Conservation (phyloP, 2,329 filamentous ascomycete genomes). For the Pseudogymnoascus sp. region DNA sequence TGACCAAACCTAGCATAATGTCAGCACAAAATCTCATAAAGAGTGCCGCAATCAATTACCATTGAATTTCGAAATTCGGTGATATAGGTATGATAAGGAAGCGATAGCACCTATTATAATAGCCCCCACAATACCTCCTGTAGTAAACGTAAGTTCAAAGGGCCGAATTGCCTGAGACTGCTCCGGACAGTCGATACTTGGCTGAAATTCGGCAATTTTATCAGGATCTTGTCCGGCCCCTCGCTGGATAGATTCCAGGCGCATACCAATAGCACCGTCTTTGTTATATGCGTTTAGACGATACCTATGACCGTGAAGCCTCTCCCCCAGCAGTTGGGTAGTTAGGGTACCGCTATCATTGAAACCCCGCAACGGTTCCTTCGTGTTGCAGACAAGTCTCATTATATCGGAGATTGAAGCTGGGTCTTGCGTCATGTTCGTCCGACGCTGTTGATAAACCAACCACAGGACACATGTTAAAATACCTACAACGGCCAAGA, state of each 20-base stretch:
- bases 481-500: conserved; percentile 20
- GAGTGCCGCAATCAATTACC: conserved; percentile 13
- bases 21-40: neutral
- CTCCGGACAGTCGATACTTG: neutral
- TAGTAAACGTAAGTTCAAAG: conserved; percentile 15
- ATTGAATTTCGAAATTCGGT: conserved; percentile 14
- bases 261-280: neutral
- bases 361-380: neutral
- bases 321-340: neutral
- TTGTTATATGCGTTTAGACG: neutral
- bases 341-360: conserved; percentile 11
- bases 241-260: neutral
- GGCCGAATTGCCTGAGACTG: conserved; percentile 15
- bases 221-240: neutral
- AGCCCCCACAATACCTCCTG: conserved; percentile 5
- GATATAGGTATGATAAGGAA: conserved; percentile 13
- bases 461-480: conserved; percentile 19
- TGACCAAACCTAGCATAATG: conserved; percentile 14
- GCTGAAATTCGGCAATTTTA: neutral
- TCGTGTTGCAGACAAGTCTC: conserved; percentile 16
- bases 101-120: conserved; percentile 11
- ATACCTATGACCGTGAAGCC: neutral
- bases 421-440: conserved; percentile 24
- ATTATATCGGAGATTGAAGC: conserved; percentile 25
- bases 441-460: conserved; percentile 16